Evolutionary conservation across 345 rosid genomes (phyloP), one percentile per base, ranked within the genome.

Genomic region (Viola odorata): DNA sequence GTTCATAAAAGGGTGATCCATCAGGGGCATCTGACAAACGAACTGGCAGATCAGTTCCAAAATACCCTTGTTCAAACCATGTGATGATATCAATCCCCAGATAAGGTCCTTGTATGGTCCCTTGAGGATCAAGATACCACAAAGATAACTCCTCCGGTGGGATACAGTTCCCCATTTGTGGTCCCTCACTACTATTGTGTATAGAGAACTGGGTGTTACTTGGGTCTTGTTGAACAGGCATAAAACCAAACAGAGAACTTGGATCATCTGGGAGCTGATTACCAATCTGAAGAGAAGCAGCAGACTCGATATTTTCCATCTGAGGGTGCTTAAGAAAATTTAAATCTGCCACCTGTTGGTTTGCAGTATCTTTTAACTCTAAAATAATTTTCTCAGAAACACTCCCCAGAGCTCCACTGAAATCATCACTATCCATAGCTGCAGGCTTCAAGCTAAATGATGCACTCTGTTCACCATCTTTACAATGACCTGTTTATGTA

Each of bases 81-180:
- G 44, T 13, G 32, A 70, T 40, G 41, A 70, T 70, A 58, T 70
- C 69, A 64, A 59, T 54, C 36, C 74, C 74, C n/a, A 70, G 62
- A 59, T 51, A 89, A 9, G 96, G 98, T 42, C 74, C 69, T 57
- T 64, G 69, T 4, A 59, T 58, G 9, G 40, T 50, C 59, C 69
- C 74, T 37, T 54, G 63, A 38, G 74, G 98, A 82, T 91, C 96
- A 10, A 58, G 58, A 59, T 70, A 64, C 44, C 52, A 64, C 45
- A 92, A 81, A 75, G 67, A 81, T 52, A 84, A 70, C 66, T 89
- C 92, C 63, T 87, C 96, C 9, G 79, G 77, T 11, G 74, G 58
- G 49, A 41, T 62, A 61, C 17, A 60, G 61, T 70, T 68, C 55
- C 65, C 78, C 3, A 61, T 45, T 37, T 73, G 70, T 52, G 66